A percentile compares a stretch with the other conserved stretches of the same genome.
phyloP scores from a whole-genome alignment of 768 basidiomycete species.

The Ramaria sp. region DNA sequence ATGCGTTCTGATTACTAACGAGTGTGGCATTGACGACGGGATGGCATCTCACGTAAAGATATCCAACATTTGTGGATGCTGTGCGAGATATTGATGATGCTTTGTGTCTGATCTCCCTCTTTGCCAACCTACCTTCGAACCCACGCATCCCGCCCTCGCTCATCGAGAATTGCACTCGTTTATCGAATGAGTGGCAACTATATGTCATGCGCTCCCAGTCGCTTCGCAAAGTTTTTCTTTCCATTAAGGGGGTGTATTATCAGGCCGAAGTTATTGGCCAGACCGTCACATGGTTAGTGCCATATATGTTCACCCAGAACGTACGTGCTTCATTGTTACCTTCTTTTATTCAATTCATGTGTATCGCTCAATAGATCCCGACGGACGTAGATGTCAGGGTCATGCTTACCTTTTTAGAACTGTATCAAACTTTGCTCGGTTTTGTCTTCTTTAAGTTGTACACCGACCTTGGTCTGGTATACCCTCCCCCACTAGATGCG shows the following conservation, averaged over 20 bases:
- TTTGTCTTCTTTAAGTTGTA: conserved; percentile 99
- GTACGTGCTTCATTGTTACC: conserved; percentile 31
- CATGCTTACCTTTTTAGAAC: conserved; percentile 94
- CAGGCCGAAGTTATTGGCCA: conserved; percentile 94
- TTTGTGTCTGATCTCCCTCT: conserved; percentile 88
- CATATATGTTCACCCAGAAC: conserved; percentile 93
- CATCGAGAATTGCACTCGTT: conserved; percentile 80
- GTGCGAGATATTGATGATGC: conserved; percentile 96
- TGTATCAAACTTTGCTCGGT: conserved; percentile 92
- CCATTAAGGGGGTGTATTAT: conserved; percentile 97
- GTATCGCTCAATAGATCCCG: conserved; percentile 52
- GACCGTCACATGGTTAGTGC: conserved; percentile 90
- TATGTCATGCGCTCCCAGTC: conserved; percentile 84
- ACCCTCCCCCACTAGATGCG: conserved; percentile 85
- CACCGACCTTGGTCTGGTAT: conserved; percentile 83
- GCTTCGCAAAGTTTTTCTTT: conserved; percentile 85
- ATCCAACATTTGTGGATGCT: conserved; percentile 94
- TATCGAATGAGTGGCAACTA: conserved; percentile 93
- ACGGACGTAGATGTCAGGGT: conserved; percentile 95
- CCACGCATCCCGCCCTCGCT: conserved; percentile 71
- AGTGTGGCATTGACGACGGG: conserved; percentile 9
- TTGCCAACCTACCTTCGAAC: conserved; percentile 84
- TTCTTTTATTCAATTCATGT: no score
- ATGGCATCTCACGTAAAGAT: conserved; percentile 38
- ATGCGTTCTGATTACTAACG: neutral